A percentile compares a stretch with the other conserved stretches of the same genome.
Conservation (phyloP, 352 stramenopile genomes). For the Phytopythium sindhum region DNA sequence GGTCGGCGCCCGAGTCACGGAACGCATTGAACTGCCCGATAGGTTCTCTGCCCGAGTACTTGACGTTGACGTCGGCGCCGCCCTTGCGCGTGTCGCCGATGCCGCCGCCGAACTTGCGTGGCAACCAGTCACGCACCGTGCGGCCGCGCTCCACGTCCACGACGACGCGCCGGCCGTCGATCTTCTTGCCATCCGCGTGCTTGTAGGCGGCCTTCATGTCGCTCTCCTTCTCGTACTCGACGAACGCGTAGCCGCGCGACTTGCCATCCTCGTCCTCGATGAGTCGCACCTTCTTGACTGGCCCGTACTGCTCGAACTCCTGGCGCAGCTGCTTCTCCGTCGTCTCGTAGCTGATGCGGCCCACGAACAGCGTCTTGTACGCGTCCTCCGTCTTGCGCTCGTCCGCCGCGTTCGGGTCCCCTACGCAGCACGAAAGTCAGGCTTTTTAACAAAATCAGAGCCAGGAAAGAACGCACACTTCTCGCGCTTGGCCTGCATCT, state of each 20-base stretch:
- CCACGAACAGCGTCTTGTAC: slow-evolving; percentile 99
- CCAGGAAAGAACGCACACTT: slow-evolving; percentile 38
- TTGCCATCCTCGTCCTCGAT: slow-evolving; percentile 89
- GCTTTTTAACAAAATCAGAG: too few relatives aligned
- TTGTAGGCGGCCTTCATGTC: slow-evolving; percentile 97
- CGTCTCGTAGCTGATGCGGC: slow-evolving; percentile 96
- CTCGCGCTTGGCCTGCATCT: slow-evolving; percentile 55
- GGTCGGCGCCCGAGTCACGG: slow-evolving; percentile 9
- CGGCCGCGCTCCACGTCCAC: slow-evolving; percentile 98
- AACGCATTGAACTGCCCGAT: slow-evolving; percentile 18
- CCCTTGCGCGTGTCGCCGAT: slow-evolving; percentile 88
- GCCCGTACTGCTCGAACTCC: slow-evolving; percentile 95
- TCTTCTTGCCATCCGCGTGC: slow-evolving; percentile 92
- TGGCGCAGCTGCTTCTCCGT: slow-evolving; percentile 96
- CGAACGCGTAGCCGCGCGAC: slow-evolving; percentile 95
- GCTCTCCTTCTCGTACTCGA: slow-evolving; percentile 98
- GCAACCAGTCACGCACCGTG: slow-evolving; percentile 96
- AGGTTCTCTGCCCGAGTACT: slow-evolving; percentile 54
- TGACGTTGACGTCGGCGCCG: slow-evolving; percentile 77
- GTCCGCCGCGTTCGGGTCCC: slow-evolving; percentile 60
- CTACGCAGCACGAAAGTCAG: slow-evolving; percentile 24
- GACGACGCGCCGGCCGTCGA: slow-evolving; percentile 95
- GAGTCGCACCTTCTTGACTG: slow-evolving; percentile 87
- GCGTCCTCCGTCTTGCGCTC: slow-evolving; percentile 83
- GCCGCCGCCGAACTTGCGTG: slow-evolving; percentile 92